These are phyloP conservation scores for Tulasnella sp. DNA, from an alignment of 768 basidiomycete species.

Conservation along the genomic window DNA sequence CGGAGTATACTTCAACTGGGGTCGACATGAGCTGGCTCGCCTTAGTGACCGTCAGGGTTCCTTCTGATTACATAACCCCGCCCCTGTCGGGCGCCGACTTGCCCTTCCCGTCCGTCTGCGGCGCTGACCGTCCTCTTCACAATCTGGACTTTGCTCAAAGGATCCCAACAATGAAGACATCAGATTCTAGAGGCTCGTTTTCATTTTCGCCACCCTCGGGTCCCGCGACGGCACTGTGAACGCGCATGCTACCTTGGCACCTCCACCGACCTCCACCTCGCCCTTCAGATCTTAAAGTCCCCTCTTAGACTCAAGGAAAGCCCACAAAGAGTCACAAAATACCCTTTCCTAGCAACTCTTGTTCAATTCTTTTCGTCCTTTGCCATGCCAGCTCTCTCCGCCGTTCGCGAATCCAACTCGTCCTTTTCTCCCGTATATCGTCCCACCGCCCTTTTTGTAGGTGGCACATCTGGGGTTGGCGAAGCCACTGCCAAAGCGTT, in stretches of 20 bases:
- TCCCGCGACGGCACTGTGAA: background rate
- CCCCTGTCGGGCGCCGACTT: background rate
- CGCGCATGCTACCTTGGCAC: background rate
- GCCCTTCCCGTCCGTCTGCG: background rate
- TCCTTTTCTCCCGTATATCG: constrained; percentile 12
- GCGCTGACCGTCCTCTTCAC: background rate
- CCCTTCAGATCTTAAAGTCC: background rate
- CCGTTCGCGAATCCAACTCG: background rate
- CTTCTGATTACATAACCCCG: background rate
- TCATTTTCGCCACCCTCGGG: background rate
- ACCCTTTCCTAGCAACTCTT: background rate
- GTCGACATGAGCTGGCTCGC: background rate
- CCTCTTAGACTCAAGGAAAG: background rate
- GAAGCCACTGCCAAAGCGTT: constrained; percentile 16
- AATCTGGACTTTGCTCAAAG: background rate
- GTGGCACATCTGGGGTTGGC: constrained; percentile 27
- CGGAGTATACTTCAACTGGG: background rate
- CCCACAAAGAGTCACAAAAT: background rate
- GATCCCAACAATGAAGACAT: background rate
- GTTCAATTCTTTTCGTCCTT: background rate
- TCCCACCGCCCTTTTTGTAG: constrained; percentile 28
- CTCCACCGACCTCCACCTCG: background rate
- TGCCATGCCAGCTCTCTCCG: background rate
- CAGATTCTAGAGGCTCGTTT: background rate
- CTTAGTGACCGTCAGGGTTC: background rate